Base-by-base conservation (phyloP, 768 basidiomycete genomes). In the Leucocoprinus birnbaumii region DNA sequence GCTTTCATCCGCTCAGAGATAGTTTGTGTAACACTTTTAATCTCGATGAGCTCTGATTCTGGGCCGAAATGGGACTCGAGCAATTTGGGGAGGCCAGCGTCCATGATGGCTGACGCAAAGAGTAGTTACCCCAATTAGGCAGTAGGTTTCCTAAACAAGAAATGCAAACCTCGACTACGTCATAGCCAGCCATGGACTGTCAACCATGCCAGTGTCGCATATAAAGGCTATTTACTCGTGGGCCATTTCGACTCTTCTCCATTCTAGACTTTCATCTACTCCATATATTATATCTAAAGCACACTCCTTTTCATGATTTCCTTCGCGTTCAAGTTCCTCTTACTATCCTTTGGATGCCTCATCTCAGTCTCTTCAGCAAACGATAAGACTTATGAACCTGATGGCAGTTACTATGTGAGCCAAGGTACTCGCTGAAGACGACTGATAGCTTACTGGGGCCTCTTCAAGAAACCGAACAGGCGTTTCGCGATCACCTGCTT, bases 11-110 rank as follows among this genome's bases (percentile, higher is more conserved):
- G 59, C 10, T 56, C 53, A 34, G 55, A 40, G 5, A 73, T 69
- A 48, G 70, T 62, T 11, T 71, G 66, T 13, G 80, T 56, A 60
- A 86, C 86, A 1, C 66, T 66, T 24, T 62, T 64, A 43, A 87
- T 58, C 43, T 80, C 65, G 27, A 87, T 73, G 22, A 62, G 69
- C 31, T 84, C 77, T 38, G 86, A 88, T 19, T 84, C 71, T 41
- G 85, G 86, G 0, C 86, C 86, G 66, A 87, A 84, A 52, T 79
- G 73, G 27, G 78, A 82, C 58, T 84, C 82, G 50, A 73, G 54
- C 63, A 48, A 58, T 64, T 54, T 68, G 13, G 47, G 58, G 8
- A 66, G 65, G 22, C 64, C 63, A 25, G 66, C 57, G 43, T 70
- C 65, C 69, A 70, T 69, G 47, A 42, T 45, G 19, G 46, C 31